These are phyloP conservation scores for Bromus sterilis DNA, from an alignment of 176 grass and related monocot species.

Conservation along the genomic window DNA sequence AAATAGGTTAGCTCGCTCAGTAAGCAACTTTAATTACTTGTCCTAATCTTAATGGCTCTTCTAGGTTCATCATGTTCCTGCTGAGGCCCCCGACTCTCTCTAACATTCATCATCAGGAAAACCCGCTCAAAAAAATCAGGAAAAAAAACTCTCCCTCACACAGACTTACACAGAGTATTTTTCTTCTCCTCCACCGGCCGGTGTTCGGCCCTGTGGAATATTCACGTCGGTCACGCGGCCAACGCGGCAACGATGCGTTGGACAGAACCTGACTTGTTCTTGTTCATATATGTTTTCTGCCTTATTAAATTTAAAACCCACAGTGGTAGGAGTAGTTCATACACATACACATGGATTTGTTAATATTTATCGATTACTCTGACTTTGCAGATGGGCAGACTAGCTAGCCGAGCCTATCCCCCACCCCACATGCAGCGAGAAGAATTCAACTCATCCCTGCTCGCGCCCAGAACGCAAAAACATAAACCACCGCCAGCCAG, in stretches of 20 bases:
- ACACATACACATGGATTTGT: not conserved
- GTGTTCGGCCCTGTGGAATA: slow-evolving; percentile 10
- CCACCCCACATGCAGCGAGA: not conserved
- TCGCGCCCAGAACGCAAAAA: not conserved
- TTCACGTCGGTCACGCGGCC: not conserved
- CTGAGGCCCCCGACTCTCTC: not conserved
- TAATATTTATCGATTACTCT: not conserved
- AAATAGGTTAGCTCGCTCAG: no score
- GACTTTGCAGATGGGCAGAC: slow-evolving; percentile 15
- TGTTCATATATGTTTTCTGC: not conserved
- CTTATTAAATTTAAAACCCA: not conserved
- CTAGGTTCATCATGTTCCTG: not conserved
- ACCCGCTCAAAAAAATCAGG: no score
- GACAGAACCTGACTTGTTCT: not conserved
- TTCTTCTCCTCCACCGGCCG: not conserved
- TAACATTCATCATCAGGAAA: not conserved
- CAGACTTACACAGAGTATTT: not conserved
- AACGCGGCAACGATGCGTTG: not conserved
- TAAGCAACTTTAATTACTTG: slow-evolving; percentile 15
- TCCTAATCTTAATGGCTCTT: not conserved
- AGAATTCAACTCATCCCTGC: not conserved
- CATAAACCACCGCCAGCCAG: not conserved
- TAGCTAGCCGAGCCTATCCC: not conserved
- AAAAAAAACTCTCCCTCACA: not conserved
- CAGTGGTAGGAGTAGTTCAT: not conserved